These are phyloP conservation scores for Colletotrichum noveboracense DNA, from an alignment of 2,329 filamentous ascomycete genomes.

Conservation along the genomic window DNA sequence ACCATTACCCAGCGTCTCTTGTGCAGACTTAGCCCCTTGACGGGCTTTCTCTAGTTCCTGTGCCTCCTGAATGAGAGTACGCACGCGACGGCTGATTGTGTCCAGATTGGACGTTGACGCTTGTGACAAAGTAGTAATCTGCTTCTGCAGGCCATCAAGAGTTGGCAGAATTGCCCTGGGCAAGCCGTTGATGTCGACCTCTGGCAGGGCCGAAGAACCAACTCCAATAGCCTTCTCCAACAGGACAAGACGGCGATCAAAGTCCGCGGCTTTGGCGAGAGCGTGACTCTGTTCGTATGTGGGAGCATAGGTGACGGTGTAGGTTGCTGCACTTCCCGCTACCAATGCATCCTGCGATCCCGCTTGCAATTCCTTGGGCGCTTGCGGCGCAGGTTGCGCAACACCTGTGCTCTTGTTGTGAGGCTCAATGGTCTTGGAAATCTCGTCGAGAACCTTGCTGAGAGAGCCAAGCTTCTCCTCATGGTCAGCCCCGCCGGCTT, in stretches of 20 bases:
- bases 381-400: background rate
- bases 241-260: constrained; percentile 79
- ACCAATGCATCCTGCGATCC: constrained; percentile 24
- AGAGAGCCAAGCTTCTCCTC: constrained; percentile 70
- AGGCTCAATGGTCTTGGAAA: constrained; percentile 47
- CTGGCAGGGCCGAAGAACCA: constrained; percentile 70
- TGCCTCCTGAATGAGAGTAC: constrained; percentile 74
- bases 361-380: constrained; percentile 23
- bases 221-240: constrained; percentile 86
- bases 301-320: constrained; percentile 69
- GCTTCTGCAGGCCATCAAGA: constrained; percentile 79
- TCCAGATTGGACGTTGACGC: constrained; percentile 77
- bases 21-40: constrained; percentile 64
- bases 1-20: constrained; percentile 61
- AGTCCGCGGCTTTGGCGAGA: constrained; percentile 82
- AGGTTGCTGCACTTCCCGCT: constrained; percentile 42
- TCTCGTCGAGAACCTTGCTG: constrained; percentile 73
- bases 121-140: constrained; percentile 76
- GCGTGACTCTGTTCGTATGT: constrained; percentile 72
- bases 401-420: constrained; percentile 20
- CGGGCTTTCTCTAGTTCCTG: constrained; percentile 72
- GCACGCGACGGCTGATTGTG: constrained; percentile 71
- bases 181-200: constrained; percentile 60
- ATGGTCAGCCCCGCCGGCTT: constrained; percentile 42
- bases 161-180: constrained; percentile 80